Base-by-base conservation (phyloP, 2,329 filamentous ascomycete species). In the Aspergillus intermedius region DNA sequence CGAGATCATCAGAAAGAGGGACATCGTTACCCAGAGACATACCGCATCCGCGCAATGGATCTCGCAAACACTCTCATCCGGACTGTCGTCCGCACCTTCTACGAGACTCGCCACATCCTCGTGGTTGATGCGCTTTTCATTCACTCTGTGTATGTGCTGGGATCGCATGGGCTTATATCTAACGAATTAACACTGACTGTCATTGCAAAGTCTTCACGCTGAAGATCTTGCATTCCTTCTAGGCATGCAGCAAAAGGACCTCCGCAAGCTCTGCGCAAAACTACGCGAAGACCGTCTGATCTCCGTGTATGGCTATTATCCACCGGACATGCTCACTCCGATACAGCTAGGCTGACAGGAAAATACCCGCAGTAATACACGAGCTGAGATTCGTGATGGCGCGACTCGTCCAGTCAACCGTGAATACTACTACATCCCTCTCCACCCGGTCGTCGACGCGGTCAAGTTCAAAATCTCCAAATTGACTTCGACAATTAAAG, bases 361-460 rank as follows among this genome's bases (percentile, higher is more conserved):
- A 17, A 45, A 39, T 50, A 42, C 34, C 32, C 46, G 50, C 62
- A 88, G 80, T 60, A 84, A 84, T 66, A 83, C 84, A 28, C 84
- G 89, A 52, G 81, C 84, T 44, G 90, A 95, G 66, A 74, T 87
- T 48, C 84, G 85, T 56, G 87, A 91, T 63, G 88, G 88, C 45
- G 87, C 90, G 51, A 85, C 87, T 49, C 84, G 90, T 46, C 86
- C 88, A 4, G 84, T 87, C 57, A 90, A 86, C 64, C 82, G 88
- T 60, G 95, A 91, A 54, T 98, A 95, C 77, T 98, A 95, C 74
- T 98, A 88, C 71, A 91, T 98, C 66, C 91, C 96, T 66, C 94
- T 94, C 63, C 88, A 93, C 51, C 87, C 88, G 49, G 89, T 91
- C 32, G 89, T 98, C 62, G 93, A 98, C 71, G 89, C 88, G 44